A percentile compares a stretch with the other conserved stretches of the same genome.
phyloP scores from a whole-genome alignment of 2,329 filamentous ascomycete species.

The Chaetomiaceae sp. region DNA sequence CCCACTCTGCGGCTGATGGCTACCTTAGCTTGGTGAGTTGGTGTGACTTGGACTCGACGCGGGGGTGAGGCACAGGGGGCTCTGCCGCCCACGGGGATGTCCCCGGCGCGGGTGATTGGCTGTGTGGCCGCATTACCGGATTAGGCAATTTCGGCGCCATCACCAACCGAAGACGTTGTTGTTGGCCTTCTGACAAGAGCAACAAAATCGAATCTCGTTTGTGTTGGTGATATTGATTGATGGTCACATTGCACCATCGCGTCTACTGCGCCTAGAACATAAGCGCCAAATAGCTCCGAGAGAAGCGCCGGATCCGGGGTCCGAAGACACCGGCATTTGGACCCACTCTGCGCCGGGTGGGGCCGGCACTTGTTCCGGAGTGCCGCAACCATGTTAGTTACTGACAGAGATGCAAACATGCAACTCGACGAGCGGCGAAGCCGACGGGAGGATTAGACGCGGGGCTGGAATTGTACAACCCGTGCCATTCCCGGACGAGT shows the following conservation, averaged over 20 bases:
- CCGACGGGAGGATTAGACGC: not conserved
- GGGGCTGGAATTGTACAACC: no score
- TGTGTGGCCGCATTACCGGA: not conserved
- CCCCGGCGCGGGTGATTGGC: not conserved
- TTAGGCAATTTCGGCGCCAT: not conserved
- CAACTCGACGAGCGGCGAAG: not conserved
- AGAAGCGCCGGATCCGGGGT: no score
- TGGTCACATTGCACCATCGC: no score
- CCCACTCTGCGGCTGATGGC: not conserved
- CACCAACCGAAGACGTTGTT: not conserved
- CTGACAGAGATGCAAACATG: conserved; percentile 1
- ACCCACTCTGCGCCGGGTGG: not conserved
- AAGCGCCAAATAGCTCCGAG: no score
- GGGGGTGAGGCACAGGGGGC: not conserved
- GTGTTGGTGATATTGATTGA: no score
- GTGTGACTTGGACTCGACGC: not conserved
- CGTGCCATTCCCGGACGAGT: not conserved
- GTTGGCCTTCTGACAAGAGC: no score
- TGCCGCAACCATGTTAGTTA: conserved; percentile 2
- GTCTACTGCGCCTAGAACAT: no score
- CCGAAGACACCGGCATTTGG: not conserved
- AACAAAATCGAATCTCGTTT: no score
- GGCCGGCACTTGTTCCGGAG: not conserved
- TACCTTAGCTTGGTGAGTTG: not conserved
- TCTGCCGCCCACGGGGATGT: no score